Evolutionary conservation across 2,329 filamentous ascomycete species (phyloP).

Genomic region (Apiospora malaysiana): DNA sequence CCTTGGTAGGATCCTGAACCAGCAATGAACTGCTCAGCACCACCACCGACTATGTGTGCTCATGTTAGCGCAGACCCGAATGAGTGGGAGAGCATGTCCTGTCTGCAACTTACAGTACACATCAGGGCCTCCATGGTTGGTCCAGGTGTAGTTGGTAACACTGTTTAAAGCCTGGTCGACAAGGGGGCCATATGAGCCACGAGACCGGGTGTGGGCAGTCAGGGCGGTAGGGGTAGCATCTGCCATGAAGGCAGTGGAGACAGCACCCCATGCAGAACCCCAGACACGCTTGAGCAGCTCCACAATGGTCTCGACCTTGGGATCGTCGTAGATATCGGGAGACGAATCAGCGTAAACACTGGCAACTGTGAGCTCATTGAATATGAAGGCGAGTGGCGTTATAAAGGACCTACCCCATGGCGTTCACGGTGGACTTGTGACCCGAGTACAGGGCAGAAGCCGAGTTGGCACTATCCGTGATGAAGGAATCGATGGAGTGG

Average conservation of each 20-base stretch:
- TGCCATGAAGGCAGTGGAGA: constrained; percentile 81
- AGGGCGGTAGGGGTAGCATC: constrained; percentile 84
- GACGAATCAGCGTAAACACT: constrained; percentile 80
- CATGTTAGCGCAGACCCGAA: not conserved
- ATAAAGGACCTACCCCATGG: constrained; percentile 62
- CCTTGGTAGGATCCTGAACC: constrained; percentile 68
- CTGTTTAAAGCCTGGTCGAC: constrained; percentile 80
- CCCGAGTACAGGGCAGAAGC: constrained; percentile 82
- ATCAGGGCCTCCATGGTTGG: constrained; percentile 74
- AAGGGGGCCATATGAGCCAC: constrained; percentile 72
- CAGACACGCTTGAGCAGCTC: constrained; percentile 76
- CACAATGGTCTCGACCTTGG: constrained; percentile 84
- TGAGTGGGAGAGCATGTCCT: no score
- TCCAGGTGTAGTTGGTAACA: constrained; percentile 82
- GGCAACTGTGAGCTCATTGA: not conserved
- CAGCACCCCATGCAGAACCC: constrained; percentile 66
- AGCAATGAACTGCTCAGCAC: constrained; percentile 80
- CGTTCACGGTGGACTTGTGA: constrained; percentile 84
- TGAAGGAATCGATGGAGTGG: constrained; percentile 83
- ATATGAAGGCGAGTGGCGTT: not conserved
- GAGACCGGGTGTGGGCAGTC: constrained; percentile 73
- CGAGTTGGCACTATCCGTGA: constrained; percentile 86
- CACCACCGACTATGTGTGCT: constrained; percentile 64
- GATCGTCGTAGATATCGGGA: constrained; percentile 76
- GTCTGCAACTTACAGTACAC: constrained; percentile 59